Evolutionary conservation across 2,329 filamentous ascomycete species (phyloP), one percentile per base, ranked within the genome.

Genomic region (Pyricularia pennisetigena): DNA sequence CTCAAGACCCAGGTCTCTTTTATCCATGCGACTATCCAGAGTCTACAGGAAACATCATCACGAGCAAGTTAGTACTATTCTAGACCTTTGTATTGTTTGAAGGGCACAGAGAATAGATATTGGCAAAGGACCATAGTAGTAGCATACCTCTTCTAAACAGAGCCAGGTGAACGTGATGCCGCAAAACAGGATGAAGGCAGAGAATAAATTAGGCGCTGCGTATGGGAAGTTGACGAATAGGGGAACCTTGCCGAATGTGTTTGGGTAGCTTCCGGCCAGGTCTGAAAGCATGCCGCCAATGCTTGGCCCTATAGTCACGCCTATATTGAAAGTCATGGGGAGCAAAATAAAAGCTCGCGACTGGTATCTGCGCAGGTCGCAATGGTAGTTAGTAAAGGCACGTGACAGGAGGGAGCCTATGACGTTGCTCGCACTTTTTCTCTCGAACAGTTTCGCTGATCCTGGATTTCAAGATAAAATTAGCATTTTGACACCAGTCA

Each of bases 291-390:
- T 14, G 4, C 82, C 82, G 30, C 81, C 77, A 2, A 87, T 72
- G 10, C 86, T 78, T 0, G 85, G 85, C 0, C 85, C 85, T n/a
- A 86, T 78, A 62, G 87, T 86, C 65, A 86, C 81, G 14, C 86
- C 86, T 24, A 88, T 82, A 71, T 93, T 93, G 77, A 90, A 92
- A 26, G 88, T 91, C 88, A 93, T 92, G 2, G 80, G 80, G 32
- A 82, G 70, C n/a, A 82, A 71, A 16, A 82, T 69, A 64, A 82
- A 82, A 0, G 80, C 80, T 4, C 79, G 72, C 0, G 79, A 79
- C 65, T 82, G 78, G 64, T 79, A 80, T 69, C 78, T 79, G 32
- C 24, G 30, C 12, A 65, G 23, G 3, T 3, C 41, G 16, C 29
- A 65, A 32, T 4, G n/a, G 4, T 23, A 26, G 20, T 65, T 23